Evolutionary conservation across 805 yeast genomes (phyloP).

Genomic region (Pichia exigua): DNA sequence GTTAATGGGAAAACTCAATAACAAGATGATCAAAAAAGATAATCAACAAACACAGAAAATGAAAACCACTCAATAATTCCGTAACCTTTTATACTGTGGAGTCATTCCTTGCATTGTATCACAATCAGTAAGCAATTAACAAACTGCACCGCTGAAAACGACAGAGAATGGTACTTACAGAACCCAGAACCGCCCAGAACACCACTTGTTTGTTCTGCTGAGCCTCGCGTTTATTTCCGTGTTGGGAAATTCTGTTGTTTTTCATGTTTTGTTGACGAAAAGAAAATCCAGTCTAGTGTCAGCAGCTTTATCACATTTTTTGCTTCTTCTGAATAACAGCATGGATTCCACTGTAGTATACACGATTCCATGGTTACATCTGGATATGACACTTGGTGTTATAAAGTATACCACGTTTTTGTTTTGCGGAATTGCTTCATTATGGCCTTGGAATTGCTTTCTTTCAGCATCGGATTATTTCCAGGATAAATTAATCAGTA

Average conservation of each 20-base stretch:
- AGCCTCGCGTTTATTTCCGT: not conserved
- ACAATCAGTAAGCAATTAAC: too few relatives aligned
- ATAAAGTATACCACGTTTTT: constrained; percentile 53
- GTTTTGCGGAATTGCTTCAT: constrained; percentile 63
- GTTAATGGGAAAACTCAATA: too few relatives aligned
- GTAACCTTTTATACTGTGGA: too few relatives aligned
- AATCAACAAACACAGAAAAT: too few relatives aligned
- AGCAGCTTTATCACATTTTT: too few relatives aligned
- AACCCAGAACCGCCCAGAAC: too few relatives aligned
- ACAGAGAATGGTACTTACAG: too few relatives aligned
- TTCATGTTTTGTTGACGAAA: not conserved
- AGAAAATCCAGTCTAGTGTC: too few relatives aligned
- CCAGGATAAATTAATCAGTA: constrained; percentile 46
- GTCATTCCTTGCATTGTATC: too few relatives aligned
- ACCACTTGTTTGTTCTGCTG: not conserved
- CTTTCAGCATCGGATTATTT: constrained; percentile 81
- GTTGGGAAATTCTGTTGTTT: not conserved
- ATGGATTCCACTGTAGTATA: not conserved
- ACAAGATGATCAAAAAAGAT: too few relatives aligned
- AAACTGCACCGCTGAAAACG: too few relatives aligned
- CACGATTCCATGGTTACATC: not conserved
- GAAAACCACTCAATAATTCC: too few relatives aligned
- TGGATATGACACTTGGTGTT: constrained; percentile 14
- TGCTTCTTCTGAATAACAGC: not conserved
- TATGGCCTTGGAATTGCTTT: constrained; percentile 98